Base-by-base conservation (phyloP, 441 rosid species). In the Geranium incanum region DNA sequence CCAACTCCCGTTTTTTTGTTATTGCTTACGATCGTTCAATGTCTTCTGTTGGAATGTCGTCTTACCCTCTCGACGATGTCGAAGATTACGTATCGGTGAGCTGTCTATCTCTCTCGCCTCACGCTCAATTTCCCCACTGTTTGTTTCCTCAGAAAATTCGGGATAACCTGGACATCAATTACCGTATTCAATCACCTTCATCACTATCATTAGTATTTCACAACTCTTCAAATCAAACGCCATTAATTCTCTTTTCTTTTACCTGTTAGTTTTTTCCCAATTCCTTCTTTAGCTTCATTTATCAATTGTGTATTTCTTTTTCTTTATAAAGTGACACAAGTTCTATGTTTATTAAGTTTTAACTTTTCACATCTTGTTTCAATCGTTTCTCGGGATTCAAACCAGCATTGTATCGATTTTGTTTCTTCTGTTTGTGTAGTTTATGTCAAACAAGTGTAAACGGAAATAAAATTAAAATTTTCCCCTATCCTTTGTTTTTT, bases 81-180 rank as follows among this genome's bases (percentile, higher is more conserved):
- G 84, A 88, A 36, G 89, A 86, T 52, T 89, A 77, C 75, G 60
- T 81, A 75, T 78, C 79, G 84, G 97, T 89, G 5, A 73, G 80
- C 71, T 62, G 37, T 21, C 21, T 21, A 21, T 21, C 21, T 72
- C 43, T 0, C 16, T n/a, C 66, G 11, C n/a, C 52, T 45, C 52
- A 8, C 52, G 52, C 52, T 45, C 33, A 28, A 28, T 45, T 45
- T 45, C 52, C n/a, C 21, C 21, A 16, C 28, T 16, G 23, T 59
- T 18, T 5, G 23, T 59, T 59, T 59, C 11, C 63, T 15, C 8
- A 57, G 21, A 57, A 57, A 57, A 57, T n/a, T n/a, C n/a, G n/a
- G 21, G 21, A 21, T 21, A 21, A 21, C 21, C 21, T 21, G 21
- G 21, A 21, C 21, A 21, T 21, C 21, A 21, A 21, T 21, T 5